Percentiles rank a stretch among this genome's conserved stretches.
These are phyloP conservation scores for Phaseolus lunatus DNA, from an alignment of 306 rosid species.

Conservation along the genomic window DNA sequence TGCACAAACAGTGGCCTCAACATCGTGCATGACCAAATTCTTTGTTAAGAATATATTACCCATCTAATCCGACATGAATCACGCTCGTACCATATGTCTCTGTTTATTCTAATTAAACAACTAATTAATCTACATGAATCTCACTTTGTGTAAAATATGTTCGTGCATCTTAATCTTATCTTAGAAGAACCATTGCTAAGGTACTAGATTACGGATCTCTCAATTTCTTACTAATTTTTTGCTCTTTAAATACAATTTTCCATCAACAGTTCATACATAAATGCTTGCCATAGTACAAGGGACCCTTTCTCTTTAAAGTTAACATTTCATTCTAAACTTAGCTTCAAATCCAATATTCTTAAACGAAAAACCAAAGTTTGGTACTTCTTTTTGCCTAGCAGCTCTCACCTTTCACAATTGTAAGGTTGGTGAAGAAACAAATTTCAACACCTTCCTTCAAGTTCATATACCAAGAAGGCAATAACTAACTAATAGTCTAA, in stretches of 20 bases:
- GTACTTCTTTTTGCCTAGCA: conserved; percentile 31
- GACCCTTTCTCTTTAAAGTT: background rate
- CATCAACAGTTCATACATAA: conserved; percentile 12
- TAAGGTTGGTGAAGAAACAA: conserved; percentile 41
- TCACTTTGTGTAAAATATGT: conserved; percentile 32
- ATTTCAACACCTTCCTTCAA: conserved; percentile 48
- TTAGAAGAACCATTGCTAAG: conserved; percentile 43
- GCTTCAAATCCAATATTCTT: conserved; percentile 43
- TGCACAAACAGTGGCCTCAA: conserved; percentile 2
- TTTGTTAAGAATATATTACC: conserved; percentile 48
- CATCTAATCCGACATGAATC: conserved; percentile 62
- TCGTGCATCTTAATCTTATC: conserved; percentile 55
- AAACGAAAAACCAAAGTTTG: conserved; percentile 23
- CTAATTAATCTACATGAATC: conserved; percentile 48
- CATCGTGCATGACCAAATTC: conserved; percentile 46
- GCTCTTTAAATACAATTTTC: conserved; percentile 26
- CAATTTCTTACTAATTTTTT: conserved; percentile 6
- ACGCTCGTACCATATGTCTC: conserved; percentile 36
- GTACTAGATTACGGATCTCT: conserved; percentile 46
- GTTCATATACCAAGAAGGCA: conserved; percentile 45
- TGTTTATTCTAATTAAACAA: conserved; percentile 38
- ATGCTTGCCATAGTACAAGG: conserved; percentile 9
- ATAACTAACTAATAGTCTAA: conserved; percentile 50
- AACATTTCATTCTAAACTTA: conserved; percentile 37
- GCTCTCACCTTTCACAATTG: conserved; percentile 38